Conservation (phyloP, 331 rosid species). For the Rosa hybrid region DNA sequence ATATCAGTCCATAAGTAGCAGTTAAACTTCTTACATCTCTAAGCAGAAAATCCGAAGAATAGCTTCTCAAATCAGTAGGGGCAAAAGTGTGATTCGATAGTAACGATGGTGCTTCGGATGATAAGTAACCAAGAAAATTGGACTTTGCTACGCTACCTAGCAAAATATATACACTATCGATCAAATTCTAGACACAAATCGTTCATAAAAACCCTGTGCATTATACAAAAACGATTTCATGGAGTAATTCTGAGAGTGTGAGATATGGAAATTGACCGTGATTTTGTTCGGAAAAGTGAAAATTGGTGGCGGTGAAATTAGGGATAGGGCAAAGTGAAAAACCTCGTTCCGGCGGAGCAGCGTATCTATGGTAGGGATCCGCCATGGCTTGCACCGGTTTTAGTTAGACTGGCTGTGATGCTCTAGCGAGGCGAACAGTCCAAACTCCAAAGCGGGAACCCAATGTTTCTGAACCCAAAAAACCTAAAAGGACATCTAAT, state of each 20-base stretch:
- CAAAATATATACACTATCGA: conserved; percentile 15
- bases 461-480: too few relatives aligned
- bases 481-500: too few relatives aligned
- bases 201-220: neutral
- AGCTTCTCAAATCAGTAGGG: conserved; percentile 33
- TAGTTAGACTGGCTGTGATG: neutral
- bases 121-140: conserved; percentile 46
- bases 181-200: neutral
- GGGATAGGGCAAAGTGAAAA: conserved; percentile 2
- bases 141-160: conserved; percentile 44
- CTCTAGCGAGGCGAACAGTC: neutral
- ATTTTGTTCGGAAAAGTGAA: neutral
- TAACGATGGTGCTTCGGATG: conserved; percentile 47
- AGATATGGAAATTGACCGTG: neutral
- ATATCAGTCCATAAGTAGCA: neutral
- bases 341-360: conserved; percentile 41
- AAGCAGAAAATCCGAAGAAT: conserved; percentile 45
- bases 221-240: neutral
- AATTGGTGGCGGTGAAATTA: neutral
- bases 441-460: neutral
- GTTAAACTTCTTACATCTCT: conserved; percentile 43
- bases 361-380: conserved; percentile 51
- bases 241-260: neutral
- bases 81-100: conserved; percentile 31
- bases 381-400: conserved; percentile 37